Percentiles rank a stretch among this genome's conserved stretches.
Conservation (phyloP, 2,329 filamentous ascomycete genomes). For the Coleophoma crateriformis region DNA sequence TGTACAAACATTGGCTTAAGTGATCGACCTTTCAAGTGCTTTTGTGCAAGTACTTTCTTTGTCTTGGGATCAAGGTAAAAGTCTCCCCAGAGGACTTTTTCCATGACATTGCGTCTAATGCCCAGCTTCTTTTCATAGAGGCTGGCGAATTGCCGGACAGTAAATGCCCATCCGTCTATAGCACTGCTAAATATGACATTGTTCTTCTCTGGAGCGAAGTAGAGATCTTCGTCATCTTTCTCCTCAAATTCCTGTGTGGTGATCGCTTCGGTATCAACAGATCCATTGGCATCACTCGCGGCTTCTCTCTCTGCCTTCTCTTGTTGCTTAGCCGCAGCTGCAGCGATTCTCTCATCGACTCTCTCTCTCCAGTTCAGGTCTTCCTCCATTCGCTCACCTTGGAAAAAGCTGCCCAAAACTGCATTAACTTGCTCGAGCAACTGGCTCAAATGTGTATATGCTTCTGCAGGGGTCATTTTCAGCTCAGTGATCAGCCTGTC, state of each 20-base stretch:
- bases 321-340: slow-evolving; percentile 58
- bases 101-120: slow-evolving; percentile 80
- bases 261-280: slow-evolving; percentile 41
- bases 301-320: slow-evolving; percentile 29
- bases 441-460: slow-evolving; percentile 83
- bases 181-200: slow-evolving; percentile 99
- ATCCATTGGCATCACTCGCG: slow-evolving; percentile 22
- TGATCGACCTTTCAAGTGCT: slow-evolving; percentile 86
- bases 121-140: slow-evolving; percentile 96
- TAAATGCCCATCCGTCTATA: slow-evolving; percentile 98
- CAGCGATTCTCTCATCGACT: slow-evolving; percentile 80
- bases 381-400: slow-evolving; percentile 97
- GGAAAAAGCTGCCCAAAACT: slow-evolving; percentile 94
- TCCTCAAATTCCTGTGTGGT: slow-evolving; percentile 76
- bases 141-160: slow-evolving; percentile 85
- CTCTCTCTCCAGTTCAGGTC: slow-evolving; percentile 92
- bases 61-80: slow-evolving; percentile 97
- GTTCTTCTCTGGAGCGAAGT: slow-evolving; percentile 96
- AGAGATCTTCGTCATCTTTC: slow-evolving; percentile 91
- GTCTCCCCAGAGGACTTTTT: slow-evolving; percentile 95
- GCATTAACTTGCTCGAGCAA: slow-evolving; percentile 95
- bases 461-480: slow-evolving; percentile 86
- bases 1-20: slow-evolving; percentile 98
- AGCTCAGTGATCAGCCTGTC: slow-evolving; percentile 90
- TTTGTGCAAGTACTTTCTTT: slow-evolving; percentile 83